Evolutionary conservation across 2,329 filamentous ascomycete genomes (phyloP).

Genomic region (Pezicula radicicola): DNA sequence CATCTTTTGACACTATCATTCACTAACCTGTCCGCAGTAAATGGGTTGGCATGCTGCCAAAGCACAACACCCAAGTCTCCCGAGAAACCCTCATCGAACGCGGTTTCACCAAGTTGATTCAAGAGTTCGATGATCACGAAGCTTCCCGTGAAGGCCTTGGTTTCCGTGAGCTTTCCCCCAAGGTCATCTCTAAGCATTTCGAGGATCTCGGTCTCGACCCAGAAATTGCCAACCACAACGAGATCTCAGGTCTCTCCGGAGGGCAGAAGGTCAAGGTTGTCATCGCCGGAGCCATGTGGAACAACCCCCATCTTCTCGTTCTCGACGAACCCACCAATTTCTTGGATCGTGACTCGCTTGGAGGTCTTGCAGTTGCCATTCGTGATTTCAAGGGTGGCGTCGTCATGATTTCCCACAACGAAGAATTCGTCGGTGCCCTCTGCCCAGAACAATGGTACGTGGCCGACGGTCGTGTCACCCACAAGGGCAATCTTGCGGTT

Average conservation of each 20-base stretch:
- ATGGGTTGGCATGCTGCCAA: conserved; percentile 85
- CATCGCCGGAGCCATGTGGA: conserved; percentile 95
- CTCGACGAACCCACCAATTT: conserved; percentile 99
- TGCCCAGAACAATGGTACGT: conserved; percentile 98
- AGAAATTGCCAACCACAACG: conserved; percentile 98
- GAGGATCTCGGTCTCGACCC: conserved; percentile 94
- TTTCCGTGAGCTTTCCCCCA: conserved; percentile 89
- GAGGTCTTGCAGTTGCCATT: conserved; percentile 94
- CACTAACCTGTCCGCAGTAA: conserved; percentile 55
- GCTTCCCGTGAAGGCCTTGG: conserved; percentile 97
- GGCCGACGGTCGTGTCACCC: conserved; percentile 79
- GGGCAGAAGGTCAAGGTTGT: conserved; percentile 99
- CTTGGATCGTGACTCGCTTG: conserved; percentile 95
- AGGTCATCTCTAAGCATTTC: conserved; percentile 96
- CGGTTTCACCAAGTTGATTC: conserved; percentile 89
- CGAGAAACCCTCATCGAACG: conserved; percentile 84
- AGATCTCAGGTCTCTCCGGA: conserved; percentile 92
- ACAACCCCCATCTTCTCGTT: conserved; percentile 95
- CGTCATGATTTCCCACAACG: conserved; percentile 99
- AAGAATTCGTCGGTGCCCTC: conserved; percentile 95
- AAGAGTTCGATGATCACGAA: conserved; percentile 99
- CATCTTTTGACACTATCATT: conserved; percentile 41
- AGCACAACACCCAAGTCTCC: conserved; percentile 89
- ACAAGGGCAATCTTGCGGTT: conserved; percentile 75
- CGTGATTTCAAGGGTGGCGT: conserved; percentile 98